Percentiles rank a stretch among this genome's conserved stretches.
phyloP scores from a whole-genome alignment of 352 stramenopile species.

The Phytophthora citricola region DNA sequence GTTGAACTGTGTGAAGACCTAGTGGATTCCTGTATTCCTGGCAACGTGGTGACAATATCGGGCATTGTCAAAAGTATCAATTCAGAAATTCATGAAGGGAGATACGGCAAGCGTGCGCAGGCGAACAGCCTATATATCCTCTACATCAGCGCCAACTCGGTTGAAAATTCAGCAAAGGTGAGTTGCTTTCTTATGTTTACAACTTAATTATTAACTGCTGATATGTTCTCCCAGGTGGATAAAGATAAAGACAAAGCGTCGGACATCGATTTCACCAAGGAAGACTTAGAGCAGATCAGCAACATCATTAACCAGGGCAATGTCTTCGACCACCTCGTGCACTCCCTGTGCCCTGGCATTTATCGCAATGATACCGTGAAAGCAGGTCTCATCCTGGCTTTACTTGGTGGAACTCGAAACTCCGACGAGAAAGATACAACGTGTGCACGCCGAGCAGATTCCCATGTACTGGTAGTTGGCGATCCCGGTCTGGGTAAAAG shows the following conservation, averaged over 20 bases:
- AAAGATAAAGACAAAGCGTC: slow-evolving; percentile 61
- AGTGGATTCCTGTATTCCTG: slow-evolving; percentile 95
- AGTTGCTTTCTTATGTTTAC: not conserved
- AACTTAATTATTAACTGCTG: not conserved
- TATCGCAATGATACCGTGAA: slow-evolving; percentile 99
- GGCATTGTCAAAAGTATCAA: slow-evolving; percentile 96
- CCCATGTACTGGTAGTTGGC: slow-evolving; percentile 97
- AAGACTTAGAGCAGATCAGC: slow-evolving; percentile 93
- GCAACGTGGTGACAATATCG: slow-evolving; percentile 94
- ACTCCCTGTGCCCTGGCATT: slow-evolving; percentile 96
- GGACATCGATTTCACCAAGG: slow-evolving; percentile 84
- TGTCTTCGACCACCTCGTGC: slow-evolving; percentile 95
- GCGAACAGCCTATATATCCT: slow-evolving; percentile 94
- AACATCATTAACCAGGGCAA: slow-evolving; percentile 89
- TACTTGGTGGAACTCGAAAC: slow-evolving; percentile 94
- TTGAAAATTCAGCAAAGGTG: slow-evolving; percentile 78
- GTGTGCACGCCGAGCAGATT: slow-evolving; percentile 90
- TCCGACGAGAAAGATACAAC: slow-evolving; percentile 61
- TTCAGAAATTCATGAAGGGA: slow-evolving; percentile 90
- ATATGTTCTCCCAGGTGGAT: slow-evolving; percentile 27
- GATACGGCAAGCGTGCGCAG: slow-evolving; percentile 90
- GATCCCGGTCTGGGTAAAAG: slow-evolving; percentile 97
- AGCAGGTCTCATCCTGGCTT: slow-evolving; percentile 93
- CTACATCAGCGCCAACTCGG: slow-evolving; percentile 93
- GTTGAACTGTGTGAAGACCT: slow-evolving; percentile 93